phyloP scores from a whole-genome alignment of 495 filamentous ascomycete genomes.

The Aspergillus nanangensis region DNA sequence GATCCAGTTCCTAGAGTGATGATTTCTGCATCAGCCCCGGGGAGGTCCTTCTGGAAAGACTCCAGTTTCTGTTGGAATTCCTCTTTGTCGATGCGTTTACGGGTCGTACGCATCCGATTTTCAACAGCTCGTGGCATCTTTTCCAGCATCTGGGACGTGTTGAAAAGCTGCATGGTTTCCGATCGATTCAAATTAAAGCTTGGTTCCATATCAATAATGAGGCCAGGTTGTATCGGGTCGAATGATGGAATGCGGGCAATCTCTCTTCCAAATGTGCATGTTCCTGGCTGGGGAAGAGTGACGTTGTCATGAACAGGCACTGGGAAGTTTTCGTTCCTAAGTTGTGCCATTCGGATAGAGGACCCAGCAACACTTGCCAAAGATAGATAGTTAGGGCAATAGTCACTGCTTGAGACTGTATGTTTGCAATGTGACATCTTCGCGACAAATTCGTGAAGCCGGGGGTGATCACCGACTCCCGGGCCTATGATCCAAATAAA shows the following conservation, averaged over 20 bases:
- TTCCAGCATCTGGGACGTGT: conserved; percentile 36
- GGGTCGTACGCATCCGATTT: conserved; percentile 25
- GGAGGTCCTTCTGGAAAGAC: conserved; percentile 48
- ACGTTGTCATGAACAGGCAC: conserved; percentile 57
- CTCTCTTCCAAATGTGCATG: conserved; percentile 9
- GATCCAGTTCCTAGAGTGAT: conserved; percentile 88
- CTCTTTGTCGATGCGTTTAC: conserved; percentile 20
- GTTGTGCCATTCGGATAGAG: conserved; percentile 58
- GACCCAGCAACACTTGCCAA: conserved; percentile 59
- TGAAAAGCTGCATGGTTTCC: conserved; percentile 45
- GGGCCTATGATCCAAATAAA: conserved; percentile 80
- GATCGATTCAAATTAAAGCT: conserved; percentile 48
- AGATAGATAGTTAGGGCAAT: conserved; percentile 66
- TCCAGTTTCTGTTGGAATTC: conserved; percentile 28
- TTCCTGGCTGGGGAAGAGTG: conserved; percentile 28
- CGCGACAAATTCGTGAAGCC: conserved; percentile 64
- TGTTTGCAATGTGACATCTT: conserved; percentile 59
- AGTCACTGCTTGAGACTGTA: conserved; percentile 66
- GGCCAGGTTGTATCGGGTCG: conserved; percentile 41
- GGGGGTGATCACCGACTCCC: conserved; percentile 56
- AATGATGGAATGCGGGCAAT: conserved; percentile 16
- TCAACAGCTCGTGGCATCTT: conserved; percentile 43
- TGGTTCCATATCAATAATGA: conserved; percentile 63
- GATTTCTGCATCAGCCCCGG: conserved; percentile 71
- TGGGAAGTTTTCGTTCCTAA: conserved; percentile 66